phyloP scores from a whole-genome alignment of 1,284 basidiomycete genomes.

The Rhizoctonia solani region DNA sequence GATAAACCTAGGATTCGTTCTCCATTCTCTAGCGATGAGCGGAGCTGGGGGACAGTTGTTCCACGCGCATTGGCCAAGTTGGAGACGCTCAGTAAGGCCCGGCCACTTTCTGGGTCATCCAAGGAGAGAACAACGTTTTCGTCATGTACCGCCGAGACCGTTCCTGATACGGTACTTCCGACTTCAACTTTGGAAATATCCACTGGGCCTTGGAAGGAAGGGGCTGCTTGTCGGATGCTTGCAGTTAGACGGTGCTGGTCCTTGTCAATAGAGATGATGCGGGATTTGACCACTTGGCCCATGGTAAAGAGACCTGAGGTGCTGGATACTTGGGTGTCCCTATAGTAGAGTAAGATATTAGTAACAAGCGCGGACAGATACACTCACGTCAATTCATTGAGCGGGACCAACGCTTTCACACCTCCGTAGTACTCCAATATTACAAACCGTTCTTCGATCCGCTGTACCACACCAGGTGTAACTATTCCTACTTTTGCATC shows the following conservation, averaged over 20 bases:
- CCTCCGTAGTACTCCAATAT: constrained; percentile 92
- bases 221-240: constrained; percentile 82
- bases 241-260: constrained; percentile 73
- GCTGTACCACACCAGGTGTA: constrained; percentile 83
- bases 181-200: constrained; percentile 77
- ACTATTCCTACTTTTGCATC: constrained; percentile 75
- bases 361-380: background rate
- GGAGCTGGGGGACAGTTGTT: constrained; percentile 70
- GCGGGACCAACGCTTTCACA: constrained; percentile 80
- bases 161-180: constrained; percentile 72
- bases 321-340: constrained; percentile 66
- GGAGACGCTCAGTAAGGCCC: constrained; percentile 82
- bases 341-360: constrained; percentile 43
- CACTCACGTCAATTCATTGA: constrained; percentile 76
- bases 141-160: constrained; percentile 78
- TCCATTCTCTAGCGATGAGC: constrained; percentile 66
- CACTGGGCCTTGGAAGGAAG: constrained; percentile 55
- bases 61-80: constrained; percentile 84
- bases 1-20: constrained; percentile 78
- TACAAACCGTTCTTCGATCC: constrained; percentile 75
- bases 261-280: constrained; percentile 73
- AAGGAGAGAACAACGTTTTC: constrained; percentile 79
- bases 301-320: constrained; percentile 72
- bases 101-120: constrained; percentile 64
- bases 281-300: constrained; percentile 86